Evolutionary conservation across 2,329 filamentous ascomycete species (phyloP).

Genomic region (Fusarium cicatricum): DNA sequence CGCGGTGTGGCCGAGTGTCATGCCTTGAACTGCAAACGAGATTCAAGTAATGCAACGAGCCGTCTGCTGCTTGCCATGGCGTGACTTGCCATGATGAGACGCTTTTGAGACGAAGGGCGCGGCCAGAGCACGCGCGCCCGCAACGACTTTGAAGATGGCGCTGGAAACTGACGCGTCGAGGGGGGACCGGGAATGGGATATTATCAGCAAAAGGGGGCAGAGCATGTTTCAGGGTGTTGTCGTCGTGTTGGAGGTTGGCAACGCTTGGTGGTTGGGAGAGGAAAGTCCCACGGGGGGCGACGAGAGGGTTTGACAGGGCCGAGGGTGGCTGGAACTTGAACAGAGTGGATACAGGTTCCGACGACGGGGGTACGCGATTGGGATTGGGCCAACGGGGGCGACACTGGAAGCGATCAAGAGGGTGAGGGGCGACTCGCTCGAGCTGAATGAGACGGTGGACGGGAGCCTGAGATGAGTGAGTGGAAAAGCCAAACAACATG

Average conservation of each 20-base stretch:
- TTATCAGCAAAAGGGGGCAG: constrained; percentile 37
- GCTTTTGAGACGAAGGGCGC: constrained; percentile 28
- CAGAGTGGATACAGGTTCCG: constrained; percentile 33
- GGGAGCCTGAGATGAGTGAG: constrained; percentile 22
- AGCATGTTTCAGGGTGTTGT: constrained; percentile 41
- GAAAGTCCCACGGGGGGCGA: constrained; percentile 38
- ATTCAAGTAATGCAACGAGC: constrained; percentile 4
- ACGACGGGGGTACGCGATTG: constrained; percentile 32
- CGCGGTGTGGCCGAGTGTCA: constrained; percentile 24
- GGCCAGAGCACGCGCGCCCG: not conserved
- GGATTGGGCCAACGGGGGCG: constrained; percentile 15
- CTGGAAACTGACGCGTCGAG: constrained; percentile 33
- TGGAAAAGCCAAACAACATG: constrained; percentile 31
- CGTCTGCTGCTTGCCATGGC: constrained; percentile 12
- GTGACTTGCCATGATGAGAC: constrained; percentile 34
- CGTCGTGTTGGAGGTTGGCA: constrained; percentile 36
- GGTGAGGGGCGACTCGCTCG: constrained; percentile 23
- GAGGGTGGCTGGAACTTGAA: constrained; percentile 33
- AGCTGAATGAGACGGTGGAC: constrained; percentile 5
- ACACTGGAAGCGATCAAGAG: constrained; percentile 24
- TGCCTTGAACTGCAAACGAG: constrained; percentile 15
- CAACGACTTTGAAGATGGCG: constrained; percentile 2
- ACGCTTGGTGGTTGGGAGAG: constrained; percentile 38
- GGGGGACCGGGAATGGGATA: constrained; percentile 22
- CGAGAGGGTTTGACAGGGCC: constrained; percentile 39